Evolutionary conservation across 768 basidiomycete genomes (phyloP), one percentile per base, ranked within the genome.

Genomic region (Pleurotus djamor): DNA sequence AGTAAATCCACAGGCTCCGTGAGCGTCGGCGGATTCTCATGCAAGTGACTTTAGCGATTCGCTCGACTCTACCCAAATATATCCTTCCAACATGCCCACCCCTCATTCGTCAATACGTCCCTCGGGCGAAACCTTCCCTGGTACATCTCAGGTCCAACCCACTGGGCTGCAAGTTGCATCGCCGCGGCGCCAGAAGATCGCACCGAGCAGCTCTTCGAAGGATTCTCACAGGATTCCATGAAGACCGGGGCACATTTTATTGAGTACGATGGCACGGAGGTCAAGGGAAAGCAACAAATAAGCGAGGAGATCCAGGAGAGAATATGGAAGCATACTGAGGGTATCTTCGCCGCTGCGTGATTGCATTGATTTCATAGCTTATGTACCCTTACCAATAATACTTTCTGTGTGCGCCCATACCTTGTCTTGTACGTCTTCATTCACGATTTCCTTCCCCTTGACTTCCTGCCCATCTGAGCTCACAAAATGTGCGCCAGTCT

Each of bases 141-240:
- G 59, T 66, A 4, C 70, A 72, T 2, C 67, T 72, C 13, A 70
- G 72, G 4, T 38, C 59, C n/a, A n/a, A 67, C 10, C 67, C 64
- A 34, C 52, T 60, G 8, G 33, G 69, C n/a, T 65, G 66, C 0
- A 52, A 65, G 62, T 9, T 69, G 67, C 10, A 66, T 76, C 49
- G 59, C 67, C 1, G 57, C 64, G 4, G 62, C 69, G 3, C 52
- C 62, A 5, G 65, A 69, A 5, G 64, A 72, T 14, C 71, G 73
- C 48, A 74, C 69, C 7, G 70, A 75, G 58, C 74, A 71, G 52
- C 72, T 77, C 72, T 72, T 75, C 67, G 62, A 68, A 43, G 71
- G 67, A 7, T 58, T 76, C 2, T 59, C 74, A 34, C 35, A 64
- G 45, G 56, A 52, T 10, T 38, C 51, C 5, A 52, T 38, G 35